Conservation (phyloP, 1,284 basidiomycete genomes). For the Austroboletus olivaceoglutinosus region DNA sequence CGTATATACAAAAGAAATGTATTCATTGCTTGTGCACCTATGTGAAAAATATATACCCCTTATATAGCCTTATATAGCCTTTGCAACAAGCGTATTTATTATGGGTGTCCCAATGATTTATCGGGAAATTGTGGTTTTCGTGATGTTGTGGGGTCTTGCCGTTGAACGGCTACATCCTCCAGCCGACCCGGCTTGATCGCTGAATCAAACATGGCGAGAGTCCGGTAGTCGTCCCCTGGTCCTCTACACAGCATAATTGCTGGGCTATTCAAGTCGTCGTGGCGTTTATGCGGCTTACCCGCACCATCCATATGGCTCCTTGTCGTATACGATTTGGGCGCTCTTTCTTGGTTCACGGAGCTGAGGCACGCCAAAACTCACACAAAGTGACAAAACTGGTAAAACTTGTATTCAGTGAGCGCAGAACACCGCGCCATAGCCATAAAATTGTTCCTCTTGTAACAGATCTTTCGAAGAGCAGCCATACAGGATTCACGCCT, state of each 20-base stretch:
- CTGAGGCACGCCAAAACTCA: neutral
- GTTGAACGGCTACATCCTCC: constrained; percentile 1
- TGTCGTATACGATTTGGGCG: neutral
- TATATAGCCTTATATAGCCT: no score
- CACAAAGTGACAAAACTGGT: neutral
- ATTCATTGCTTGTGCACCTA: no score
- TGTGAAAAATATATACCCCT: no score
- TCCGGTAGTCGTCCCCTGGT: no score
- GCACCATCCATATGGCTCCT: neutral
- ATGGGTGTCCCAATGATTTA: no score
- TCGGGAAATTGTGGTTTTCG: no score
- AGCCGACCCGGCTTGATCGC: neutral
- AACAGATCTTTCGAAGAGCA: neutral
- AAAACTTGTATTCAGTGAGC: neutral
- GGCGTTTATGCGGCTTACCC: constrained; percentile 26
- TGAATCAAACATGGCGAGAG: neutral
- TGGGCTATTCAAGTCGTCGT: neutral
- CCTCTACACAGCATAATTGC: neutral
- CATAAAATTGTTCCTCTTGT: neutral
- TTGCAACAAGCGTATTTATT: no score
- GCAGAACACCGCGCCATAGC: neutral
- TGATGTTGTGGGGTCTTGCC: constrained; percentile 8
- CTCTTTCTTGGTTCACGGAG: neutral
- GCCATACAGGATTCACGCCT: neutral
- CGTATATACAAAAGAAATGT: no score